Evolutionary conservation across 192 early-diverging fungal genomes (phyloP), one percentile per base, ranked within the genome.

Genomic region (Haplosporangium gracile): DNA sequence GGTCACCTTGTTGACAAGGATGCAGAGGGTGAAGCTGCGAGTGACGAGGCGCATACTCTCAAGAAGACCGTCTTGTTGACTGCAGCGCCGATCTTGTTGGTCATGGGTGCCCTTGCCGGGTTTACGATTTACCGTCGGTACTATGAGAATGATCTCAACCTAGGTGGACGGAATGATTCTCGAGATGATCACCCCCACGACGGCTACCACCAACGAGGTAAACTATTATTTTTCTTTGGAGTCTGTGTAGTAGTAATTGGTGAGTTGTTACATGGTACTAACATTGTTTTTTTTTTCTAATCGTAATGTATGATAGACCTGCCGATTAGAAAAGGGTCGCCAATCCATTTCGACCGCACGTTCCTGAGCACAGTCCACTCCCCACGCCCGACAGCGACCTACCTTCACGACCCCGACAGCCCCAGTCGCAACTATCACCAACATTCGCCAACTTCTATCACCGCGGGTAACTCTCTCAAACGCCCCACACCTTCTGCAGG

Each of bases 261-360:
- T 65, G 63, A 10, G 7, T 65, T 65, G 26, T 13, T 38, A 15
- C 29, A 13, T 72, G 34, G 15, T 38, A 4, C 40, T 16, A 74
- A 55, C 72, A 53, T 26, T 2, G 20, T 0, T n/a, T 5, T 15
- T 11, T n/a, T 36, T 72, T 4, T 24, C 32, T n/a, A 68, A 72
- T n/a, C 10, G 22, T 29, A 20, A 51, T 51, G 49, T 2, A 26
- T 26, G 5, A 36, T 65, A 82, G 80, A 82, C 22, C 16, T 82
- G 13, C 74, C 80, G 16, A 75, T 72, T 6, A 65, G 77, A 10
- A 79, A 78, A 45, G 77, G 82, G 15, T 84, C 82, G 10, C 82
- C 82, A 0, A 84, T 84, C 32, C 82, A 84, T 43, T 84, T 84
- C 38, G 82, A 84, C 60, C 82, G 82, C 15, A 84, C 82, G 2